A percentile compares a stretch with the other conserved stretches of the same genome.
phyloP scores from a whole-genome alignment of 2,329 filamentous ascomycete genomes.

The Graphilbum fragrans region DNA sequence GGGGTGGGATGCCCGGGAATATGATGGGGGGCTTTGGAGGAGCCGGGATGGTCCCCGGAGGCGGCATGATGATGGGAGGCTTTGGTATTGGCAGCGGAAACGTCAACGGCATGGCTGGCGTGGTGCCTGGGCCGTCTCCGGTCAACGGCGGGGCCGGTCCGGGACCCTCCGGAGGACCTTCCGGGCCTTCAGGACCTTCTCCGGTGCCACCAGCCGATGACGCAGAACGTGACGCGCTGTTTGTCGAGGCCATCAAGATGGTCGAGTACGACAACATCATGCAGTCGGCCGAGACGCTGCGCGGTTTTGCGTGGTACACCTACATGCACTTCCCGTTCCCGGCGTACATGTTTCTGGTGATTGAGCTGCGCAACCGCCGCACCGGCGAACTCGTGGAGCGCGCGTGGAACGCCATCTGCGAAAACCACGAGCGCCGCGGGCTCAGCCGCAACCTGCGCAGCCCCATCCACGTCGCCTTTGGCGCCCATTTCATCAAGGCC shows the following conservation, averaged over 20 bases:
- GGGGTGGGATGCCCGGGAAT: too few relatives aligned
- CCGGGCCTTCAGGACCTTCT: too few relatives aligned
- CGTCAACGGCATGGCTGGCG: too few relatives aligned
- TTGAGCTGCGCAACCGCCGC: slow-evolving; percentile 38
- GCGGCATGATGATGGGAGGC: slow-evolving; percentile 1
- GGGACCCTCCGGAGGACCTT: background rate
- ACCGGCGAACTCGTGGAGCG: slow-evolving; percentile 44
- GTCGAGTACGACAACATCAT: slow-evolving; percentile 47
- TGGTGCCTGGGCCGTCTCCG: too few relatives aligned
- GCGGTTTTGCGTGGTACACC: slow-evolving; percentile 46
- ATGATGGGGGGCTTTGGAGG: too few relatives aligned
- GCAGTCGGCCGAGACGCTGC: slow-evolving; percentile 35
- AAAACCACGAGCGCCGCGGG: slow-evolving; percentile 40
- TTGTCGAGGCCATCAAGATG: slow-evolving; percentile 43
- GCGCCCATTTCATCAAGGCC: slow-evolving; percentile 45
- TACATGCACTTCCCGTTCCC: slow-evolving; percentile 48
- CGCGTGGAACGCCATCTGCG: slow-evolving; percentile 43
- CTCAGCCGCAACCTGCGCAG: slow-evolving; percentile 36
- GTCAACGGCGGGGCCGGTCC: too few relatives aligned
- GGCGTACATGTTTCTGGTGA: slow-evolving; percentile 47
- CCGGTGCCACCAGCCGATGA: slow-evolving; percentile 16
- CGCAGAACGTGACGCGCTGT: slow-evolving; percentile 37
- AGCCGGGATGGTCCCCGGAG: too few relatives aligned
- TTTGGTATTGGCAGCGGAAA: too few relatives aligned
- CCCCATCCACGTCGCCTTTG: slow-evolving; percentile 46